phyloP scores from a whole-genome alignment of 371 early-diverging fungal species.

The Neoconidiobolus thromboides region DNA sequence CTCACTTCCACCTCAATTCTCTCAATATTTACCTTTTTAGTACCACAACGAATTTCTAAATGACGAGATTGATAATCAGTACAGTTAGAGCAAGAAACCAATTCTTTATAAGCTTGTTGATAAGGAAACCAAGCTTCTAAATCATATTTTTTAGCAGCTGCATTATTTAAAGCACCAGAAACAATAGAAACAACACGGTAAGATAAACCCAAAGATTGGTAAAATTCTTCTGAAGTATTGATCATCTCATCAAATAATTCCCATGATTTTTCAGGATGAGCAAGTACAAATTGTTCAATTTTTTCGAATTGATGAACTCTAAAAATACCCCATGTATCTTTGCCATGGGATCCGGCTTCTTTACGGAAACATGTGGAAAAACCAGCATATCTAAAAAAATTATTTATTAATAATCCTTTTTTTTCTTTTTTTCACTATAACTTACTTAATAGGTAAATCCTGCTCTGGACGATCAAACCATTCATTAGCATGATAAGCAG shows the following conservation, averaged over 20 bases:
- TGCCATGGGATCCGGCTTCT: slow-evolving; percentile 99
- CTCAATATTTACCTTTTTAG: slow-evolving; percentile 40
- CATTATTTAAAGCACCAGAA: slow-evolving; percentile 33
- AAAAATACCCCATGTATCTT: slow-evolving; percentile 99
- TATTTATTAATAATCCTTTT: slow-evolving; percentile 1
- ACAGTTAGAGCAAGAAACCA: slow-evolving; percentile 99
- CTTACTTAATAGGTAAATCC: slow-evolving; percentile 78
- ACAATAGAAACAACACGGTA: slow-evolving; percentile 93
- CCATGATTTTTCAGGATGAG: slow-evolving; percentile 94
- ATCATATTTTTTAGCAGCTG: slow-evolving; percentile 99
- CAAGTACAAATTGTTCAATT: slow-evolving; percentile 98
- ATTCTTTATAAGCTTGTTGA: slow-evolving; percentile 96
- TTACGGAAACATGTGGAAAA: slow-evolving; percentile 99
- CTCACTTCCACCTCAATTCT: too few relatives aligned
- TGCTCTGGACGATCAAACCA: slow-evolving; percentile 85
- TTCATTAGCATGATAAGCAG: slow-evolving; percentile 91
- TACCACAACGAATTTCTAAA: slow-evolving; percentile 94
- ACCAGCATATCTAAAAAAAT: slow-evolving; percentile 58
- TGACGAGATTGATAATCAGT: slow-evolving; percentile 95
- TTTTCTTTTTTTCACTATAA: neutral
- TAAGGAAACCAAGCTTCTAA: slow-evolving; percentile 99
- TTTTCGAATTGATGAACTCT: slow-evolving; percentile 99
- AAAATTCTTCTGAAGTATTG: slow-evolving; percentile 83
- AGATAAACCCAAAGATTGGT: slow-evolving; percentile 81
- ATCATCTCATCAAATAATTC: slow-evolving; percentile 98